Evolutionary conservation across 345 rosid species (phyloP), one percentile per base, ranked within the genome.

Genomic region (Excoecaria cochinchinensis): DNA sequence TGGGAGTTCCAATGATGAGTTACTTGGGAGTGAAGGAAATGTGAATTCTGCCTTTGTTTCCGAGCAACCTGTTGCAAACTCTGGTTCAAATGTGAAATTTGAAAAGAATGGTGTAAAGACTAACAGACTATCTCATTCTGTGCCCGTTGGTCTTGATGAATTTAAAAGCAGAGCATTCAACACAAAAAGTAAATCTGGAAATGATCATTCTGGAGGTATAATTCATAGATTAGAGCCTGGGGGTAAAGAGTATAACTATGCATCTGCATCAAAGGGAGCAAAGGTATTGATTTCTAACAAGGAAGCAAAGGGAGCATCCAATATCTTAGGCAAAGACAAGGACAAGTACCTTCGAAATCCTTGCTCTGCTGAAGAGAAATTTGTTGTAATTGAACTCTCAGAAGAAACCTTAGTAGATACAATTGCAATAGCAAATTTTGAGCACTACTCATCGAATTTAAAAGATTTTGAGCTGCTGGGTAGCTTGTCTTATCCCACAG

Each of bases 331-430:
- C 81, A 76, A 89, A 79, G 99, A 93, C 86, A 86, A 85, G 83
- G 98, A 95, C 79, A 95, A 95, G 82, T 93, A 95, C 81, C 91
- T 95, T 62, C 81, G 98, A 17, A 95, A 93, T 73, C 98, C 99
- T 1, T 95, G 99, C 75, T 91, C 99, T 40, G 89, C 90, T 7
- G 98, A 95, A 81, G 95, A 79, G 77, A 95, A 95, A 83, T 95
- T 80, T 75, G 95, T 91, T 65, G 78, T 93, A 56, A 78, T 93
- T 13, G 97, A 95, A 82, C 98, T 95, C 70, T 91, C 98, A 16
- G 99, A 95, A 81, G 99, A 95, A 85, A 95, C 95, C 3, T 81
- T 95, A 82, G 98, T 92, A 36, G 90, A 86, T 58, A 89, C 97
- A 17, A 86, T 93, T 48, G 87, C 81, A 84, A 85, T 96, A 25